Conservation (phyloP, 73 alveolate species). For the Tetrahymena thermophila region DNA sequence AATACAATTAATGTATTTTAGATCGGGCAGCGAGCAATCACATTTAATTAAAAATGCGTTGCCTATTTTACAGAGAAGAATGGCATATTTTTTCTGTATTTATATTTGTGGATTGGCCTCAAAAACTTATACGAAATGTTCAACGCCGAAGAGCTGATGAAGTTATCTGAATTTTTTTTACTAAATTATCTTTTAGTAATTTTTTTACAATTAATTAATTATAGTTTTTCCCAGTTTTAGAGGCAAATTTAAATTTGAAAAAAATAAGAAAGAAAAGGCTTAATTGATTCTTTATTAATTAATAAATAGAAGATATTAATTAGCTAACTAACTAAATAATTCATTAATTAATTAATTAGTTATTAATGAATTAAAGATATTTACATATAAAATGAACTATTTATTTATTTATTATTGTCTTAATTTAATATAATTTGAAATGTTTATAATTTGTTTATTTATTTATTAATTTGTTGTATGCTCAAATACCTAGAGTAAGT, state of each 20-base stretch:
- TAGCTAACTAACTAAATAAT: not conserved
- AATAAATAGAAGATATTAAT: not conserved
- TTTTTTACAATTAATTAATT: not conserved
- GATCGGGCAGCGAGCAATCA: not conserved
- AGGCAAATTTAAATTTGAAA: not conserved
- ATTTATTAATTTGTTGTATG: not conserved
- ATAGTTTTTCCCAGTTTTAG: not conserved
- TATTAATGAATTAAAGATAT: not conserved
- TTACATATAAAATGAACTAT: not conserved
- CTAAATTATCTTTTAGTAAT: not conserved
- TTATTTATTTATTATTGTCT: too few relatives aligned
- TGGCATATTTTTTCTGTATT: not conserved
- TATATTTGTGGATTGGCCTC: not conserved
- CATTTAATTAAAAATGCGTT: not conserved
- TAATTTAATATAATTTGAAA: not conserved
- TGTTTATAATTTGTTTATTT: too few relatives aligned
- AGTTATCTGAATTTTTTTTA: not conserved
- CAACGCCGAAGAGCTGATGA: slow-evolving; percentile 4
- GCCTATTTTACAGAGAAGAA: slow-evolving; percentile 2
- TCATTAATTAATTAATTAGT: not conserved
- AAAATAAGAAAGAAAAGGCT: not conserved
- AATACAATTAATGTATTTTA: not conserved
- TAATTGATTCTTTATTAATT: not conserved
- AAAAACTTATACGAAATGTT: not conserved
- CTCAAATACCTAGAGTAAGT: slow-evolving; percentile 21